These are phyloP conservation scores for Cryptosporidium sp. DNA, from an alignment of 169 alveolate genomes.

Conservation along the genomic window DNA sequence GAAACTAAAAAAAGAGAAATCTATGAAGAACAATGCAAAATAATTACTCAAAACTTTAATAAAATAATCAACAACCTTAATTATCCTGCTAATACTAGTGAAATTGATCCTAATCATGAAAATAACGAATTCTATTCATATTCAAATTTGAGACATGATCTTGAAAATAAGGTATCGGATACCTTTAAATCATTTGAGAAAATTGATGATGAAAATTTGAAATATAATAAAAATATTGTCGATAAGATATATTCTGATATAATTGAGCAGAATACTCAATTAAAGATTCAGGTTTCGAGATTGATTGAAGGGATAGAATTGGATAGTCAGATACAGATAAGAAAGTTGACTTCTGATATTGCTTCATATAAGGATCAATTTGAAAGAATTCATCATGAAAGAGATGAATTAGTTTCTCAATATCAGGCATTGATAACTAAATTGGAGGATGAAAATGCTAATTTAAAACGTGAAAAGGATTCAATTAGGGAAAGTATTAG, in stretches of 20 bases:
- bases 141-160: not conserved
- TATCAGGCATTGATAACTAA: slow-evolving; percentile 28
- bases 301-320: slow-evolving; percentile 60
- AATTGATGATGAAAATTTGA: not conserved
- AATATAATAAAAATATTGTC: not conserved
- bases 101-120: not conserved
- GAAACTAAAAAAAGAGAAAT: slow-evolving; percentile 66
- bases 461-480: slow-evolving; percentile 13
- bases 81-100: not conserved
- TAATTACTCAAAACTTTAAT: slow-evolving; percentile 27
- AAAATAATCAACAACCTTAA: slow-evolving; percentile 1
- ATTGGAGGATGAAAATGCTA: slow-evolving; percentile 33
- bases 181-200: not conserved
- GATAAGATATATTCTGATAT: slow-evolving; percentile 15
- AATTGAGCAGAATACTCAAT: slow-evolving; percentile 63
- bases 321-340: slow-evolving; percentile 61
- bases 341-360: slow-evolving; percentile 43
- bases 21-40: slow-evolving; percentile 49
- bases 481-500: not conserved
- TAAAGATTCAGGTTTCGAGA: slow-evolving; percentile 63
- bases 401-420: slow-evolving; percentile 69
- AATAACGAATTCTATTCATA: not conserved
- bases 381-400: slow-evolving; percentile 33
- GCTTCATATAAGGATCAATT: slow-evolving; percentile 39
- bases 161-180: not conserved